These are phyloP conservation scores for Fusarium duplospermum DNA, from an alignment of 2,329 filamentous ascomycete genomes.

Conservation along the genomic window DNA sequence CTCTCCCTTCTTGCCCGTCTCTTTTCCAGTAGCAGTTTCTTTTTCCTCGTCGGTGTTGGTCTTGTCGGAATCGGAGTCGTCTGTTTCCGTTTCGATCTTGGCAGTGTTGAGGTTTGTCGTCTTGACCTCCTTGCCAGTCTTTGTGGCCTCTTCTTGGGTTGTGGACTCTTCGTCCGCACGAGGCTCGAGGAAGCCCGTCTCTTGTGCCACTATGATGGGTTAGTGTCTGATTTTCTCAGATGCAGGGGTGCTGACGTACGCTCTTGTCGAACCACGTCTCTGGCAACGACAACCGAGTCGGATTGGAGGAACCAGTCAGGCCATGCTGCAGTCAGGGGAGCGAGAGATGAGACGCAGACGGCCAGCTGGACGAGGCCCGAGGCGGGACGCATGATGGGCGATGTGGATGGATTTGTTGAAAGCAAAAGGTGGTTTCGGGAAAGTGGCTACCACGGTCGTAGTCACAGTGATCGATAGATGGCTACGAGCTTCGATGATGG, in stretches of 20 bases:
- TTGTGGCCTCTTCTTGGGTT: conserved; percentile 28
- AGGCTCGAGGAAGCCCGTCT: conserved; percentile 21
- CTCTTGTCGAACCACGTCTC: conserved; percentile 17
- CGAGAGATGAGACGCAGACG: conserved; percentile 62
- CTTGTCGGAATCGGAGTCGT: not conserved
- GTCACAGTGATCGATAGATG: not conserved
- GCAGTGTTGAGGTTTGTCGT: conserved; percentile 57
- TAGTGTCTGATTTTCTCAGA: conserved; percentile 2
- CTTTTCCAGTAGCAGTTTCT: conserved; percentile 22
- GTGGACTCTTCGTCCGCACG: conserved; percentile 18
- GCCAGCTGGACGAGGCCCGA: conserved; percentile 60
- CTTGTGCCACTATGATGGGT: conserved; percentile 27
- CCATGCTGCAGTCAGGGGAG: conserved; percentile 66
- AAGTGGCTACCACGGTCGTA: not conserved
- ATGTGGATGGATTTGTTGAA: not conserved
- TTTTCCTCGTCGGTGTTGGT: not conserved
- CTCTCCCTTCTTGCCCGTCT: conserved; percentile 32
- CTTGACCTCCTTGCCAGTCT: conserved; percentile 36
- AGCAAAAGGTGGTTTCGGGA: not conserved
- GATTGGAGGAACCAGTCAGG: conserved; percentile 65
- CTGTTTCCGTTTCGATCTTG: conserved; percentile 32
- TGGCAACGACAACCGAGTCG: conserved; percentile 60
- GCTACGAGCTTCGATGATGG: conserved; percentile 2
- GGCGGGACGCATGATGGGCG: conserved; percentile 61
- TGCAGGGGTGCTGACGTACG: conserved; percentile 12